A percentile compares a stretch with the other conserved stretches of the same genome.
Conservation (phyloP, 768 basidiomycete genomes). For the Calocybe cyanea region DNA sequence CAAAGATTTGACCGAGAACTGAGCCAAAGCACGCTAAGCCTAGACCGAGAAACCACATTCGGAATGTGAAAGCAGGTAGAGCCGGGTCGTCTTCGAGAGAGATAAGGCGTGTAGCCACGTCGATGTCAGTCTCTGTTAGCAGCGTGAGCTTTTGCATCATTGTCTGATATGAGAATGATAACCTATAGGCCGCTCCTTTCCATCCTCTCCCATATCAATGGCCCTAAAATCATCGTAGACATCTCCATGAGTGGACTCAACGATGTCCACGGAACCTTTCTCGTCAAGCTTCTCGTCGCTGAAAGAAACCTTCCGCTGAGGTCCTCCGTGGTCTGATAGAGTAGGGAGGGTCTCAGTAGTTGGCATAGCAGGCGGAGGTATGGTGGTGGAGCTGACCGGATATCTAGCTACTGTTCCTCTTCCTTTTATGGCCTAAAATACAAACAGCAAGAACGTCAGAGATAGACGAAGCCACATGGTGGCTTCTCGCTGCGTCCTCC, state of each 20-base stretch:
- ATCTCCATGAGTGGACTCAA: slow-evolving; percentile 12
- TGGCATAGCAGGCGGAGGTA: background rate
- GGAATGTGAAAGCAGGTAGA: too few relatives aligned
- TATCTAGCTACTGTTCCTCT: background rate
- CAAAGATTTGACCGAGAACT: slow-evolving; percentile 48
- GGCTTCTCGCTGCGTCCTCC: too few relatives aligned
- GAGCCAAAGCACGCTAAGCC: slow-evolving; percentile 55
- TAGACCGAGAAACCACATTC: slow-evolving; percentile 52
- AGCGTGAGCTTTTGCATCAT: background rate
- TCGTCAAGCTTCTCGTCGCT: slow-evolving; percentile 13
- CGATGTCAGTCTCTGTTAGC: slow-evolving; percentile 37
- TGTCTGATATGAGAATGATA: background rate
- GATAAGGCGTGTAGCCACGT: slow-evolving; percentile 46
- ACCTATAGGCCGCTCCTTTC: slow-evolving; percentile 51
- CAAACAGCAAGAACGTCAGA: too few relatives aligned
- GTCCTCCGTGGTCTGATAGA: background rate
- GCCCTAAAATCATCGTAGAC: slow-evolving; percentile 17
- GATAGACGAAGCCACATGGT: too few relatives aligned
- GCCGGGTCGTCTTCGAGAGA: slow-evolving; percentile 52
- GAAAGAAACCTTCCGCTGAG: background rate
- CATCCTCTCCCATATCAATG: slow-evolving; percentile 44
- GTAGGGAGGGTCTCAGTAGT: background rate
- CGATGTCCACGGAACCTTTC: slow-evolving; percentile 9
- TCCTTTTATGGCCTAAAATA: too few relatives aligned
- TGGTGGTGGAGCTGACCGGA: background rate